phyloP scores from a whole-genome alignment of 345 rosid species.

The Trapa bicornis region DNA sequence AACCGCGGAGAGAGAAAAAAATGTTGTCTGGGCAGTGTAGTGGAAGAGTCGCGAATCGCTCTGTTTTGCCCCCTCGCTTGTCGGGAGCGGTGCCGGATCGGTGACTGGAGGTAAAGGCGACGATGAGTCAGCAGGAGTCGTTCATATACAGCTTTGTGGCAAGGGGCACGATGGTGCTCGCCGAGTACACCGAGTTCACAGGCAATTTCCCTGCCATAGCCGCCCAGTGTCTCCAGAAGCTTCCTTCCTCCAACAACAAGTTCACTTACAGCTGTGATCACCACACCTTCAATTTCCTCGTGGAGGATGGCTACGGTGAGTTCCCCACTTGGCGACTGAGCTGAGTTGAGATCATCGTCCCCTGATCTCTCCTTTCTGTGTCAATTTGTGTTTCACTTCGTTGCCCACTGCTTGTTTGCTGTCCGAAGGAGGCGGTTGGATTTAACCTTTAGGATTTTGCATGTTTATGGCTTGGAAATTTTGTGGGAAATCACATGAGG shows the following conservation, averaged over 20 bases:
- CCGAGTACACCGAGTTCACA: conserved; percentile 95
- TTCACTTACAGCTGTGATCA: conserved; percentile 96
- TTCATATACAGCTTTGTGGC: conserved; percentile 97
- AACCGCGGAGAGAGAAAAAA: background rate
- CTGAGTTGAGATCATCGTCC: background rate
- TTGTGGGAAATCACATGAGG: background rate
- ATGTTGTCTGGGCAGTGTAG: background rate
- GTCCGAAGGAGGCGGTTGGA: background rate
- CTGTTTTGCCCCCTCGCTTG: background rate
- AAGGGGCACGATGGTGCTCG: conserved; percentile 79
- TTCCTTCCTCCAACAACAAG: conserved; percentile 86
- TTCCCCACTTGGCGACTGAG: background rate
- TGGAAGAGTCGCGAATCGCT: background rate
- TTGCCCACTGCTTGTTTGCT: background rate
- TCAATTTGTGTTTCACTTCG: background rate
- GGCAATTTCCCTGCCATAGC: conserved; percentile 98
- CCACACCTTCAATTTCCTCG: conserved; percentile 92
- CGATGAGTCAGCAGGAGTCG: conserved; percentile 77
- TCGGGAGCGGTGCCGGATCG: background rate
- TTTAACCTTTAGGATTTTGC: conserved; percentile 2
- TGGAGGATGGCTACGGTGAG: conserved; percentile 84
- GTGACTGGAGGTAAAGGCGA: background rate
- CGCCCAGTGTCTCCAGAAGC: conserved; percentile 76
- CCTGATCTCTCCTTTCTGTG: background rate
- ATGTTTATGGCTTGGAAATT: background rate